Percentiles rank a stretch among this genome's conserved stretches.
phyloP scores from a whole-genome alignment of 805 yeast species.

The Wickerhamiella qilinensis region DNA sequence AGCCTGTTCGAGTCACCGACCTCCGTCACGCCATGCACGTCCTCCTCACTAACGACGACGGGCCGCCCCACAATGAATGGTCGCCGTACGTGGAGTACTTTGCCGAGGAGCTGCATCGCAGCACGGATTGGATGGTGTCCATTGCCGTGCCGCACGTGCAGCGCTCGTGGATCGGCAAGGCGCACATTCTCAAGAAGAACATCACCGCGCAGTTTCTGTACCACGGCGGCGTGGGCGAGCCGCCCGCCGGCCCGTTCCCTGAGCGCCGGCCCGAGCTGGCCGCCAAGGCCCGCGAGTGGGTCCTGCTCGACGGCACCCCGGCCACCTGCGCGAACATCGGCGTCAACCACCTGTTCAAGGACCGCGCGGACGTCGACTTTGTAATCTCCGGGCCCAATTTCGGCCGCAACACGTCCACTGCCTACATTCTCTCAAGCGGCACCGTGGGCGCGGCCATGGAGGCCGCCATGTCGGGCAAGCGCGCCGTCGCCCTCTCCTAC shows the following conservation, averaged over 20 bases:
- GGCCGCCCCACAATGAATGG: constrained; percentile 64
- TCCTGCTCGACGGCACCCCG: constrained; percentile 80
- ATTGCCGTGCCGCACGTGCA: constrained; percentile 71
- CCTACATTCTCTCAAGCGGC: constrained; percentile 81
- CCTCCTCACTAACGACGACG: constrained; percentile 78
- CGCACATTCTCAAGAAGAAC: constrained; percentile 55
- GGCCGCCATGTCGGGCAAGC: constrained; percentile 49
- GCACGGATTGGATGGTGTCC: constrained; percentile 73
- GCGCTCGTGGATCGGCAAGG: constrained; percentile 95
- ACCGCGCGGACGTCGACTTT: constrained; percentile 51
- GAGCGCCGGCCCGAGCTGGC: constrained; percentile 13
- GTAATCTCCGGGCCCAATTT: constrained; percentile 92
- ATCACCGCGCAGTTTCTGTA: constrained; percentile 30
- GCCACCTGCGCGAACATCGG: constrained; percentile 93
- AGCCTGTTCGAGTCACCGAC: too few relatives aligned
- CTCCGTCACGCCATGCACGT: constrained; percentile 18
- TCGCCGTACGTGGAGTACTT: constrained; percentile 79
- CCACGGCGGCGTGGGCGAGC: constrained; percentile 10
- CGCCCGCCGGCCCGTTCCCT: constrained; percentile 16
- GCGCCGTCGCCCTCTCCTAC: constrained; percentile 68
- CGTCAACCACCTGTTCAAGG: constrained; percentile 42
- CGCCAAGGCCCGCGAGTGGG: constrained; percentile 55
- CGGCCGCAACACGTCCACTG: constrained; percentile 81
- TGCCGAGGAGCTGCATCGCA: constrained; percentile 44
- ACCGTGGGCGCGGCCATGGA: constrained; percentile 97